These are phyloP conservation scores for Microdochium trichocladiopsis DNA, from an alignment of 2,329 filamentous ascomycete genomes.

Conservation along the genomic window DNA sequence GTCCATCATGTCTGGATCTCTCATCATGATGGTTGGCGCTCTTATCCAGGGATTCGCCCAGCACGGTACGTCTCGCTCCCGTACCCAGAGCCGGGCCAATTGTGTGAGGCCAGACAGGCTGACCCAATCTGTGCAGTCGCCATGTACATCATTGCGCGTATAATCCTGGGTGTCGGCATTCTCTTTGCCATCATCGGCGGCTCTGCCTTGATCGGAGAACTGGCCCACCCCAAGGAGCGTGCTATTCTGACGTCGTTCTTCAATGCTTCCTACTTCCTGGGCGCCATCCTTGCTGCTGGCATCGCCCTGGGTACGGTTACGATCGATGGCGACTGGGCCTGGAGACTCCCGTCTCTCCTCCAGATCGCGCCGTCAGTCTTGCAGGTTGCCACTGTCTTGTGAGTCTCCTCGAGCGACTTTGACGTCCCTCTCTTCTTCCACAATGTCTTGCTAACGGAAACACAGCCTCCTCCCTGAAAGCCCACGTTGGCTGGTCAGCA, in stretches of 20 bases:
- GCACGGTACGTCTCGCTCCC: constrained; percentile 13
- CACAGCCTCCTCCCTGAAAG: constrained; percentile 45
- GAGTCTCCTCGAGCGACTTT: neutral
- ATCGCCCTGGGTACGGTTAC: constrained; percentile 1
- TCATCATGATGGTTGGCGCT: constrained; percentile 47
- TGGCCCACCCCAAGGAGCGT: constrained; percentile 54
- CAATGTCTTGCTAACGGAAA: neutral
- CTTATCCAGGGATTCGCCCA: constrained; percentile 45
- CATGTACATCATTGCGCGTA: constrained; percentile 54
- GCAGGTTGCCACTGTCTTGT: neutral
- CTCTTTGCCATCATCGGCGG: constrained; percentile 52
- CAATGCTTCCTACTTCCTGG: constrained; percentile 35
- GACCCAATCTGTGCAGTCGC: neutral
- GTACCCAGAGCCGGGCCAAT: neutral
- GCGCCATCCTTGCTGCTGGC: constrained; percentile 5
- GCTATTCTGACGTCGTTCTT: constrained; percentile 51
- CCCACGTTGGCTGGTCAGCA: constrained; percentile 14
- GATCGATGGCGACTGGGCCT: constrained; percentile 1
- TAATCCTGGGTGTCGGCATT: constrained; percentile 56
- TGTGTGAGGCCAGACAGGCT: neutral
- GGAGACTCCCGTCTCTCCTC: constrained; percentile 4
- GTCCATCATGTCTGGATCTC: constrained; percentile 41
- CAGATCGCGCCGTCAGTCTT: neutral
- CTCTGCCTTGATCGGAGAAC: constrained; percentile 50
- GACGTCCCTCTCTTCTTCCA: neutral